Conservation (phyloP, 2,329 filamentous ascomycete species). For the Shiraia sp. region DNA sequence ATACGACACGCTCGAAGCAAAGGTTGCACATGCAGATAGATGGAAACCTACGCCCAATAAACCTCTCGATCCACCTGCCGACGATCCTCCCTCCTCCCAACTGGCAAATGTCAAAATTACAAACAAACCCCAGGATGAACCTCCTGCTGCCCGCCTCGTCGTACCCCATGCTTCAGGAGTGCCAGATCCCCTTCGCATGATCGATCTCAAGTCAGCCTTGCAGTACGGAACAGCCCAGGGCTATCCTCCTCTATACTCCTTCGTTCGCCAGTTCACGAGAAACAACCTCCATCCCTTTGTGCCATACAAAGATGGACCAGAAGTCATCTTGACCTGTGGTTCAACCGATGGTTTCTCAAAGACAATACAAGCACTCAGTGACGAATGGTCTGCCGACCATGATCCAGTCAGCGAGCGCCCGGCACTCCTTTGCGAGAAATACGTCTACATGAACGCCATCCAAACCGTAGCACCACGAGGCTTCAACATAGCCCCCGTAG, state of each 20-base stretch:
- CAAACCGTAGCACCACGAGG: constrained; percentile 69
- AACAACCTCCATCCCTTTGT: constrained; percentile 79
- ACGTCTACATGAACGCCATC: constrained; percentile 78
- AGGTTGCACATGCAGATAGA: constrained; percentile 72
- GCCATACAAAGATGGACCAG: constrained; percentile 75
- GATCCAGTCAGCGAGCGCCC: constrained; percentile 71
- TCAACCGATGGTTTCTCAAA: constrained; percentile 86
- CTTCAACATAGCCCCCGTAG: constrained; percentile 72
- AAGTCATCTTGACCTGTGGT: constrained; percentile 78
- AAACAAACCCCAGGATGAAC: constrained; percentile 23
- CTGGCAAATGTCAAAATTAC: constrained; percentile 36
- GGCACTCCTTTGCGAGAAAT: constrained; percentile 78
- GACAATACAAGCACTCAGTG: constrained; percentile 72
- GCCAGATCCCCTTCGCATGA: constrained; percentile 66
- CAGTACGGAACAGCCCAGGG: constrained; percentile 87
- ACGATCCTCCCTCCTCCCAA: constrained; percentile 28
- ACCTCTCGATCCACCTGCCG: constrained; percentile 52
- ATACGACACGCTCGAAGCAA: constrained; percentile 86
- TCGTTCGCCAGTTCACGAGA: constrained; percentile 76
- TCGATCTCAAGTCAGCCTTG: constrained; percentile 79
- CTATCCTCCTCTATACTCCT: constrained; percentile 76
- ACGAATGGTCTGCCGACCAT: constrained; percentile 72
- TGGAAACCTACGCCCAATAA: constrained; percentile 72
- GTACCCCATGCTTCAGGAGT: constrained; percentile 71
- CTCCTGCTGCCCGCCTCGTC: constrained; percentile 58